These are phyloP conservation scores for Lepidopterella palustris DNA, from an alignment of 495 filamentous ascomycete species.

Conservation along the genomic window DNA sequence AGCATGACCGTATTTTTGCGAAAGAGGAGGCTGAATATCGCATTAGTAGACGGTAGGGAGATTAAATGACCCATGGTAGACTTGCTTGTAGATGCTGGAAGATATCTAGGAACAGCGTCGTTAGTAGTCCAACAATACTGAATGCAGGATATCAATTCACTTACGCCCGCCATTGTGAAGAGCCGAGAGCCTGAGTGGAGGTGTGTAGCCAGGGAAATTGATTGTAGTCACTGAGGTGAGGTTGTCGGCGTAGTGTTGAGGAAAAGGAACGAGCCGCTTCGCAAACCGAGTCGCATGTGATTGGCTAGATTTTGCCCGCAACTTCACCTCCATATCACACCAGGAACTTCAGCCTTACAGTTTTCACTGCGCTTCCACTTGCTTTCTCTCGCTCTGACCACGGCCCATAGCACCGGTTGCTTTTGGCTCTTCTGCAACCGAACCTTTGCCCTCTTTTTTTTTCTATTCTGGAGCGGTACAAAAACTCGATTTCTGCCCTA, in stretches of 20 bases:
- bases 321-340: background rate
- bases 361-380: background rate
- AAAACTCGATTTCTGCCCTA: background rate
- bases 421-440: no score
- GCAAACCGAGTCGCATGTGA: background rate
- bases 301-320: background rate
- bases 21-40: slow-evolving; percentile 64
- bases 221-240: background rate
- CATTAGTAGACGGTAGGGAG: slow-evolving; percentile 17
- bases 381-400: background rate
- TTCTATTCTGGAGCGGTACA: no score
- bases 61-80: slow-evolving; percentile 34
- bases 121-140: slow-evolving; percentile 38
- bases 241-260: slow-evolving; percentile 8
- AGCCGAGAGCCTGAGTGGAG: background rate
- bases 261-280: background rate
- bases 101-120: slow-evolving; percentile 43
- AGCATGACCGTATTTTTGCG: slow-evolving; percentile 81
- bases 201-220: slow-evolving; percentile 1
- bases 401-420: no score
- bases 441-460: no score
- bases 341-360: background rate
- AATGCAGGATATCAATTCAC: slow-evolving; percentile 26
- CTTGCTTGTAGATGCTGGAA: slow-evolving; percentile 74
- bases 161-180: slow-evolving; percentile 51